Conservation (phyloP, 192 early-diverging fungal species). For the Backusella liffmaniae region DNA sequence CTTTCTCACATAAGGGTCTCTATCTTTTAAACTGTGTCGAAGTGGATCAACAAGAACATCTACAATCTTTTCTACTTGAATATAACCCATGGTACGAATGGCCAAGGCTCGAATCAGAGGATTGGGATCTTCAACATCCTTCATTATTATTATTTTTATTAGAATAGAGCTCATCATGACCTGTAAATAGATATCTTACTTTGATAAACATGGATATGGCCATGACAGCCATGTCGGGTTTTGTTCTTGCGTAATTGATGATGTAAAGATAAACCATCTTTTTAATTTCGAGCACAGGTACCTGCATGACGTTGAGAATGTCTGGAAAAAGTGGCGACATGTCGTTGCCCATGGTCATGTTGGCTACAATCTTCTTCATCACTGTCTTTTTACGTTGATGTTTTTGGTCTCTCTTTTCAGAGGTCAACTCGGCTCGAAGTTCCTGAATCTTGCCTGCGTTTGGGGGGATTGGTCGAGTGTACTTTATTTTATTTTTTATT, state of each 20-base stretch:
- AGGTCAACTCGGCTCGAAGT: conserved; percentile 80
- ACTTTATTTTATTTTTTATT: not conserved
- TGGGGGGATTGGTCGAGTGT: no score
- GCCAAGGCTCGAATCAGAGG: conserved; percentile 94
- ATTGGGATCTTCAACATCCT: conserved; percentile 92
- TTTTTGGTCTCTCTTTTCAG: conserved; percentile 83
- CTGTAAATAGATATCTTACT: conserved; percentile 38
- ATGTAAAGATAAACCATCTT: conserved; percentile 96
- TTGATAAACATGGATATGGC: conserved; percentile 88
- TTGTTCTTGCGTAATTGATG: conserved; percentile 92
- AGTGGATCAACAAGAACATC: conserved; percentile 85
- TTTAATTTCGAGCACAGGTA: conserved; percentile 83
- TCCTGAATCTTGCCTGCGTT: conserved; percentile 85
- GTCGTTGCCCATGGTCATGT: conserved; percentile 99
- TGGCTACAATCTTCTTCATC: conserved; percentile 89
- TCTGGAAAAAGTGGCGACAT: conserved; percentile 93
- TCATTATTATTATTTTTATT: not conserved
- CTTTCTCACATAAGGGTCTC: conserved; percentile 96
- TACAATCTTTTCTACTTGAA: conserved; percentile 90
- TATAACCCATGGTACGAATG: conserved; percentile 97
- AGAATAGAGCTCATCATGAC: no score
- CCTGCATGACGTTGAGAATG: conserved; percentile 88
- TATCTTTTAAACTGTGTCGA: conserved; percentile 75
- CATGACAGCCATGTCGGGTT: conserved; percentile 91
- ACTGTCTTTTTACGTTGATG: conserved; percentile 68